Evolutionary conservation across 202 grass and related monocot genomes (phyloP).

Genomic region (Saccharum hybrid): DNA sequence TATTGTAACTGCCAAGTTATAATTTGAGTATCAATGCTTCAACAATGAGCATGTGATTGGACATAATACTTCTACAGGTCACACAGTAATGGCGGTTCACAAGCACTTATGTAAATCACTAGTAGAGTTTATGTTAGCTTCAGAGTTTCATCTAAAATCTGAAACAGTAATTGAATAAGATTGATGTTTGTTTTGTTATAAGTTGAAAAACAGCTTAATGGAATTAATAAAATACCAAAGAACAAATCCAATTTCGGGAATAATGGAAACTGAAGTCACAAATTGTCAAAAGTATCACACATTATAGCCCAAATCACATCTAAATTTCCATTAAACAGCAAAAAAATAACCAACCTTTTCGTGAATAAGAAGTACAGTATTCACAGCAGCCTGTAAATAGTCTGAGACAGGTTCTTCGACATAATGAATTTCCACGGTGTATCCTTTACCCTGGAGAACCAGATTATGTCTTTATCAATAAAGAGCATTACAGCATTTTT

Average conservation of each 20-base stretch:
- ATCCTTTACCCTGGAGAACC: constrained; percentile 83
- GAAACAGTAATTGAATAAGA: constrained; percentile 27
- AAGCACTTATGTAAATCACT: not conserved
- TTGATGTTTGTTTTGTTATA: constrained; percentile 4
- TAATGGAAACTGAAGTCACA: constrained; percentile 15
- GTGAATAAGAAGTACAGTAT: constrained; percentile 79
- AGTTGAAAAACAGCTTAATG: not conserved
- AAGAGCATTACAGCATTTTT: not conserved
- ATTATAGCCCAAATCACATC: constrained; percentile 34
- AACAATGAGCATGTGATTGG: constrained; percentile 32
- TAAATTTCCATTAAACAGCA: constrained; percentile 3
- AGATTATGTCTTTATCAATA: constrained; percentile 35
- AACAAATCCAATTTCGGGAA: constrained; percentile 1
- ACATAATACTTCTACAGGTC: constrained; percentile 4
- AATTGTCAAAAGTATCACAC: not conserved
- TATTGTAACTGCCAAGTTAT: not conserved
- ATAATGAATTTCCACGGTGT: constrained; percentile 89
- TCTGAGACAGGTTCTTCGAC: constrained; percentile 92
- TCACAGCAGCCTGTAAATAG: constrained; percentile 77
- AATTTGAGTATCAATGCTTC: constrained; percentile 23
- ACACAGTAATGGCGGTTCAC: not conserved
- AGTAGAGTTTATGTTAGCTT: constrained; percentile 9
- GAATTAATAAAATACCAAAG: constrained; percentile 19
- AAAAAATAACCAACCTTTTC: constrained; percentile 65
- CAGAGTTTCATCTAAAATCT: constrained; percentile 17